Percentiles rank a stretch among this genome's conserved stretches.
Evolutionary conservation across 768 basidiomycete species (phyloP).

Genomic region (Tylopilus sp.): DNA sequence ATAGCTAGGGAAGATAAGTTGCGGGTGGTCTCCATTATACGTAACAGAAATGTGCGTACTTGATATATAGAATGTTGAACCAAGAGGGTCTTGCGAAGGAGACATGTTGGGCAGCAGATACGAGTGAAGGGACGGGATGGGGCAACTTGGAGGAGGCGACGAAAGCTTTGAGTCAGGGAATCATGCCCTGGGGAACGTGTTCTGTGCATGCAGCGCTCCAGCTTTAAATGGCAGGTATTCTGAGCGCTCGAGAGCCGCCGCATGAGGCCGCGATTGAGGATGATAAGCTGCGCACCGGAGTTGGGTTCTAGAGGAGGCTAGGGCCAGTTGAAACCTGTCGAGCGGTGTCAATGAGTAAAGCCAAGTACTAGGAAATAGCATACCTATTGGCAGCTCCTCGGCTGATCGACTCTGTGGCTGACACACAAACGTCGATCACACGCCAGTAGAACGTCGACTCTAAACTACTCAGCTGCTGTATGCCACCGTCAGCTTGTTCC

Average conservation of each 20-base stretch:
- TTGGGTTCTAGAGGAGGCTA: too few species aligned
- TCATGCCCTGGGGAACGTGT: neutral
- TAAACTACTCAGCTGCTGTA: neutral
- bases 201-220: neutral
- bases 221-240: neutral
- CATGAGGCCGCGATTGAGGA: neutral
- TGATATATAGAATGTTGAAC: conserved; percentile 1
- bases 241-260: neutral
- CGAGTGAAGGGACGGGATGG: neutral
- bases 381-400: neutral
- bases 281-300: too few species aligned
- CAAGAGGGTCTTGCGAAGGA: neutral
- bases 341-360: too few species aligned
- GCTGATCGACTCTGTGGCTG: neutral
- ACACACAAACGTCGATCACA: neutral
- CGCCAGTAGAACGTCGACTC: neutral
- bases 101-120: conserved; percentile 1
- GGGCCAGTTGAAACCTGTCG: too few species aligned
- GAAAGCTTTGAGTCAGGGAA: too few species aligned
- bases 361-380: too few species aligned
- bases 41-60: neutral
- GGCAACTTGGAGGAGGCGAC: neutral
- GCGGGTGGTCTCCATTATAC: too few species aligned
- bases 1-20: too few species aligned
- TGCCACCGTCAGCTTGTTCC: conserved; percentile 21